Percentiles rank a stretch among this genome's conserved stretches.
These are phyloP conservation scores for Orbilia brochopaga DNA, from an alignment of 2,329 filamentous ascomycete genomes.

Conservation along the genomic window DNA sequence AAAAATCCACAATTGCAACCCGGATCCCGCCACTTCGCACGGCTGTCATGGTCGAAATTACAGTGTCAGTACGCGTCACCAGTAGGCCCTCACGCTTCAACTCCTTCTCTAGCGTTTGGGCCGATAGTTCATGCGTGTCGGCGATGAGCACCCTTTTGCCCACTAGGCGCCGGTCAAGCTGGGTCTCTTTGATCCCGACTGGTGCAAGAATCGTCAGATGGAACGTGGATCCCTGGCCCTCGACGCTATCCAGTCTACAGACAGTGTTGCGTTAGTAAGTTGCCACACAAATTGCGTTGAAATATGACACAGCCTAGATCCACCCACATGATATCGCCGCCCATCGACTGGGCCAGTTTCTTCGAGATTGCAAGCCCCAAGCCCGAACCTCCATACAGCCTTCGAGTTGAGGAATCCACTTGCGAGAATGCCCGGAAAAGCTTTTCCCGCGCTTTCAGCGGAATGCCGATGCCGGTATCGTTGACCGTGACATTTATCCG, in stretches of 20 bases:
- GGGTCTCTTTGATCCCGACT: constrained; percentile 52
- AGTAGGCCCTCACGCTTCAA: constrained; percentile 54
- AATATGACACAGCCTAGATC: constrained; percentile 58
- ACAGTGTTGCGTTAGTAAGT: constrained; percentile 24
- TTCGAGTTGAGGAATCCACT: constrained; percentile 64
- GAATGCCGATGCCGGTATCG: constrained; percentile 65
- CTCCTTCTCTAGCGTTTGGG: constrained; percentile 54
- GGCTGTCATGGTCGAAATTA: constrained; percentile 51
- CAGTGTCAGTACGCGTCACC: constrained; percentile 51
- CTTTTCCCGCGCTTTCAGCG: constrained; percentile 59
- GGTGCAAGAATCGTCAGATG: constrained; percentile 72
- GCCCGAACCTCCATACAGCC: constrained; percentile 65
- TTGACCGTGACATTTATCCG: constrained; percentile 63
- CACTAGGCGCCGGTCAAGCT: constrained; percentile 53
- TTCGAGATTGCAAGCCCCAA: constrained; percentile 67
- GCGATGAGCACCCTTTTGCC: constrained; percentile 54
- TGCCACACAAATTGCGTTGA: constrained; percentile 18
- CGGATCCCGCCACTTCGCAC: constrained; percentile 52
- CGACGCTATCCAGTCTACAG: constrained; percentile 81
- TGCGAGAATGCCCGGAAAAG: constrained; percentile 67
- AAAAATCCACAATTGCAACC: constrained; percentile 54
- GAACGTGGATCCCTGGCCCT: constrained; percentile 89
- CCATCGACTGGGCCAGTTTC: constrained; percentile 65
- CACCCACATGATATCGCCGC: constrained; percentile 59
- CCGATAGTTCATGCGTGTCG: constrained; percentile 55